phyloP scores from a whole-genome alignment of 1,284 basidiomycete species.

The Gomphus bonarii region DNA sequence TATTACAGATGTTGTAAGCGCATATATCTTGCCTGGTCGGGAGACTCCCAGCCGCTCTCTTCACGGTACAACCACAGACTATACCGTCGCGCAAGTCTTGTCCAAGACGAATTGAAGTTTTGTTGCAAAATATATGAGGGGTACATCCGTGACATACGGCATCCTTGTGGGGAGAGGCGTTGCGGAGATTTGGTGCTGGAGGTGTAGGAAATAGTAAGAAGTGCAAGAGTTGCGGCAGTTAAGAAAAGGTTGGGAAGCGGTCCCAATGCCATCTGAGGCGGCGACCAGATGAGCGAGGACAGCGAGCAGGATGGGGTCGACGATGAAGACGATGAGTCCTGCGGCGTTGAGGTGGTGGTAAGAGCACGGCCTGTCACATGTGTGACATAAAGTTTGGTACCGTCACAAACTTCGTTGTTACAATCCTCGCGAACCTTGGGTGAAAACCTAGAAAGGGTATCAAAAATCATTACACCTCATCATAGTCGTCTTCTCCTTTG shows the following conservation, averaged over 20 bases:
- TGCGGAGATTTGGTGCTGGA: slow-evolving; percentile 12
- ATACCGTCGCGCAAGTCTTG: slow-evolving; percentile 64
- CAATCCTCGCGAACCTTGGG: too few relatives aligned
- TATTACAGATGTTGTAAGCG: not conserved
- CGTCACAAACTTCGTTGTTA: too few relatives aligned
- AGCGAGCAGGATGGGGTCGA: not conserved
- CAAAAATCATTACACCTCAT: too few relatives aligned
- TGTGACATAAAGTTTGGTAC: not conserved
- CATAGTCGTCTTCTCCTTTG: too few relatives aligned
- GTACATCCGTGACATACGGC: slow-evolving; percentile 97
- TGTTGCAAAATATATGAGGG: slow-evolving; percentile 76
- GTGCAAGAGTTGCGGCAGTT: not conserved
- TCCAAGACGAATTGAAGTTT: slow-evolving; percentile 55
- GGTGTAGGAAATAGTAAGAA: slow-evolving; percentile 5
- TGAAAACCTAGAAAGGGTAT: too few relatives aligned
- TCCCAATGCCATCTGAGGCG: not conserved
- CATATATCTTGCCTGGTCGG: slow-evolving; percentile 35
- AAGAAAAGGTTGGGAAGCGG: not conserved
- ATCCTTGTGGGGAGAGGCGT: slow-evolving; percentile 68
- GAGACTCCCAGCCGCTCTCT: slow-evolving; percentile 69
- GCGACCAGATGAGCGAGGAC: not conserved
- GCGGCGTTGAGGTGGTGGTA: not conserved
- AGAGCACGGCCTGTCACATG: not conserved
- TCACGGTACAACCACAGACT: slow-evolving; percentile 89
- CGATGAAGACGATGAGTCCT: not conserved